Base-by-base conservation (phyloP, 768 basidiomycete genomes). In the Boletus barrowsii region DNA sequence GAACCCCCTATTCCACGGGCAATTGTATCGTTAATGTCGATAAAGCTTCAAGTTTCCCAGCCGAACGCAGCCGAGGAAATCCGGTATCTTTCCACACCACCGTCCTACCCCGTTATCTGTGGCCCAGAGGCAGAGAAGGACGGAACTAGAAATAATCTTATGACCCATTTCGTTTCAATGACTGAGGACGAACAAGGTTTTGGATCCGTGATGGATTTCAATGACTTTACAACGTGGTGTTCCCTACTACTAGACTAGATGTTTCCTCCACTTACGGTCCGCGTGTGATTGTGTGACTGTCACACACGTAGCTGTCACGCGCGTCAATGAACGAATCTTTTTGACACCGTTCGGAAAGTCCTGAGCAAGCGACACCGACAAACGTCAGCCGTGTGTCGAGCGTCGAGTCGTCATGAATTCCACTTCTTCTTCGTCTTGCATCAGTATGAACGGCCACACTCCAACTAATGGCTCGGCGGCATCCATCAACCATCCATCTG, bases 151-250 rank as follows among this genome's bases (percentile, higher is more conserved):
- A 76, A 80, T 58, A 87, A 86, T 63, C 68, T 86, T 42, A 82
- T 86, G 83, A 62, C 68, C n/a, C 66, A 72, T 42, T 87, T 82
- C 62, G 83, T 87, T 48, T 68, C 66, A 9, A 87, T 86, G 79
- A 55, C 45, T 48, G 50, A 57, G 14, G 59, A 60, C 18, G 66
- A 61, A 20, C 63, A 65, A 26, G 66, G 68, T 10, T 76, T 75
- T 59, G 81, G 83, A 18, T 62, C 64, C 33, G 76, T 82, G 52
- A 66, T 75, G 60, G 69, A 69, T 49, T 65, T 70, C 40, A 56
- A 61, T 26, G 47, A 26, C 1, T 64, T 71, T 47, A 42, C 45
- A 6, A 18, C 35, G 20, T 68, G 64, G 69, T 68, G 67, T 62
- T 29, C 29, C 29, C 29, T n/a, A n/a, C n/a, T n/a, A n/a, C n/a